Conservation (phyloP, 2,329 filamentous ascomycete species). For the Colletotrichum agaves region DNA sequence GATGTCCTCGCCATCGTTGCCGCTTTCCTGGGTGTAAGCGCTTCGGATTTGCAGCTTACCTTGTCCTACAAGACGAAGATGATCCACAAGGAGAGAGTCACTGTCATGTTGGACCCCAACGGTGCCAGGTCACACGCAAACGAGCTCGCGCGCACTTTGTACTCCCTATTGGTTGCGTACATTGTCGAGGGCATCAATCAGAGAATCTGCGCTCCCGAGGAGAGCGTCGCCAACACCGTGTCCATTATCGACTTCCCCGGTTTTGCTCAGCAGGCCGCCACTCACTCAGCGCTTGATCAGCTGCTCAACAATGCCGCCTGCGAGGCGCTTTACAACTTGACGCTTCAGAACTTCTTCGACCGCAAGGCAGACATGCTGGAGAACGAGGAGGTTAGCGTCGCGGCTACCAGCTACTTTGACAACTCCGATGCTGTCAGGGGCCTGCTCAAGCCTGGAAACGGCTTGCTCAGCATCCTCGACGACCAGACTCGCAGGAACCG, state of each 20-base stretch:
- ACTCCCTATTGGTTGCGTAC: conserved; percentile 92
- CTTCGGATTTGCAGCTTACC: conserved; percentile 84
- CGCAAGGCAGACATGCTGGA: conserved; percentile 93
- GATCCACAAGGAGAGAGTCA: conserved; percentile 95
- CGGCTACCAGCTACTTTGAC: conserved; percentile 96
- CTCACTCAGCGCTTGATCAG: conserved; percentile 88
- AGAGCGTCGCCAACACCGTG: conserved; percentile 90
- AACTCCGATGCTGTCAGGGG: conserved; percentile 95
- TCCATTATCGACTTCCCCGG: conserved; percentile 97
- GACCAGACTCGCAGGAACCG: conserved; percentile 93
- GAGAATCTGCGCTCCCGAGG: conserved; percentile 85
- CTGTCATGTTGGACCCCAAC: conserved; percentile 93
- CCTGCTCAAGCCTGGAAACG: conserved; percentile 91
- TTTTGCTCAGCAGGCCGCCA: conserved; percentile 86
- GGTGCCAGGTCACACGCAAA: conserved; percentile 93
- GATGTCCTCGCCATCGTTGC: conserved; percentile 87
- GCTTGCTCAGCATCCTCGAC: conserved; percentile 91
- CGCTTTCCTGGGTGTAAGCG: conserved; percentile 90
- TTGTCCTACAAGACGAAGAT: conserved; percentile 98
- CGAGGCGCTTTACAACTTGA: conserved; percentile 92
- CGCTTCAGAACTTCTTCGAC: conserved; percentile 95
- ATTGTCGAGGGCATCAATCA: conserved; percentile 95
- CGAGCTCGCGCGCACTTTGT: conserved; percentile 91
- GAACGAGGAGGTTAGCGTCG: conserved; percentile 89
- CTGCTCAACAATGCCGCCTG: conserved; percentile 94